Conservation (phyloP, 2,329 filamentous ascomycete genomes). For the Amauroascus niger region DNA sequence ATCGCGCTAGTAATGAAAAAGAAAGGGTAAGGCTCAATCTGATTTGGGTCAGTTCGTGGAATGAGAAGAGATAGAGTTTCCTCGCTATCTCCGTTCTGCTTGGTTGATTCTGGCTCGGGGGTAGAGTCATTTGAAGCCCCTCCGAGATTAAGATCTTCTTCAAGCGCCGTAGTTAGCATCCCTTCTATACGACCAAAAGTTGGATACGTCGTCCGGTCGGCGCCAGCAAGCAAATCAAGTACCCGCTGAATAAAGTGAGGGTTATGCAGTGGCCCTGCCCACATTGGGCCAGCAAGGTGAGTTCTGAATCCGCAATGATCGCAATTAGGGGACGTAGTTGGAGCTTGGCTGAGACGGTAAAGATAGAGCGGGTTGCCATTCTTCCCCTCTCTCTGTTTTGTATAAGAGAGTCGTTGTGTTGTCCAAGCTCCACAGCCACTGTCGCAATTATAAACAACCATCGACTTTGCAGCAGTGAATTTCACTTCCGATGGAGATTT, state of each 20-base stretch:
- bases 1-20: slow-evolving; percentile 71
- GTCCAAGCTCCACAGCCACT: slow-evolving; percentile 84
- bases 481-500: slow-evolving; percentile 80
- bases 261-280: slow-evolving; percentile 79
- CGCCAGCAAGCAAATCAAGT: slow-evolving; percentile 58
- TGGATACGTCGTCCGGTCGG: slow-evolving; percentile 61
- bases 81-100: neutral
- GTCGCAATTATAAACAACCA: slow-evolving; percentile 88
- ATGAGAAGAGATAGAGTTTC: slow-evolving; percentile 28
- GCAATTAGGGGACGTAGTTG: slow-evolving; percentile 57
- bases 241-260: slow-evolving; percentile 71
- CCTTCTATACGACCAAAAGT: slow-evolving; percentile 76
- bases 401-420: slow-evolving; percentile 66
- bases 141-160: slow-evolving; percentile 50
- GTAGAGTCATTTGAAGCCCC: slow-evolving; percentile 14
- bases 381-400: slow-evolving; percentile 58
- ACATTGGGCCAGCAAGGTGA: slow-evolving; percentile 91
- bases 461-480: slow-evolving; percentile 79
- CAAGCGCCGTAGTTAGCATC: slow-evolving; percentile 80
- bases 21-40: slow-evolving; percentile 68
- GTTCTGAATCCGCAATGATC: slow-evolving; percentile 77
- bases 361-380: slow-evolving; percentile 67
- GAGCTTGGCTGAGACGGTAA: slow-evolving; percentile 62
- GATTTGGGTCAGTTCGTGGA: slow-evolving; percentile 49
- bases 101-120: neutral